These are phyloP conservation scores for Westerdykella sp. DNA, from an alignment of 2,329 filamentous ascomycete genomes.

Conservation along the genomic window DNA sequence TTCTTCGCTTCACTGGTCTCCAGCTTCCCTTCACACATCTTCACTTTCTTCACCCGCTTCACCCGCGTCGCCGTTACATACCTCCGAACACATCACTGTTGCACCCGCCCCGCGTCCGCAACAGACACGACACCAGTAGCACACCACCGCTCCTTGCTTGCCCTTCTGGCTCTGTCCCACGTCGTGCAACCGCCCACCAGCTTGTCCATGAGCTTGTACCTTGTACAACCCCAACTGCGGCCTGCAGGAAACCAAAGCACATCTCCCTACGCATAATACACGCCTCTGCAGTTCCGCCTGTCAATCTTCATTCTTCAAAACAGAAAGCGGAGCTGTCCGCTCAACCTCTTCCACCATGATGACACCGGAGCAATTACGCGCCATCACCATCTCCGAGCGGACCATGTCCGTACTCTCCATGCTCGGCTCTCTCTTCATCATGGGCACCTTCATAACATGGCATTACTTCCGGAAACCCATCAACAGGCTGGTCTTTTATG, in stretches of 20 bases:
- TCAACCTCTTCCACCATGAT: conserved; percentile 1
- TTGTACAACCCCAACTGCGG: too few relatives aligned
- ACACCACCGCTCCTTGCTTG: neutral
- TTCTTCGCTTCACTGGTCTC: too few relatives aligned
- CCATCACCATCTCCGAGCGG: conserved; percentile 60
- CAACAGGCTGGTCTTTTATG: conserved; percentile 78
- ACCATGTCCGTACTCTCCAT: conserved; percentile 65
- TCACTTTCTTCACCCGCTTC: too few relatives aligned
- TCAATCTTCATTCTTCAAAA: neutral
- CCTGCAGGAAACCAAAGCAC: too few relatives aligned
- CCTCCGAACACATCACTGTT: neutral
- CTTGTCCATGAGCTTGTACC: too few relatives aligned
- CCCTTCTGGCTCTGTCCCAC: conserved; percentile 3
- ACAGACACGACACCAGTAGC: too few relatives aligned
- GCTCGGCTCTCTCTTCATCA: conserved; percentile 63
- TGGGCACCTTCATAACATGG: conserved; percentile 63
- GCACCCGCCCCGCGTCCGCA: neutral
- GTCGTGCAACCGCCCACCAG: neutral
- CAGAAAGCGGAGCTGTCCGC: neutral
- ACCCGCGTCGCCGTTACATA: too few relatives aligned
- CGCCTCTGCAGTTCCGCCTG: neutral
- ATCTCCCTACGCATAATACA: too few relatives aligned
- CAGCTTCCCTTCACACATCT: too few relatives aligned
- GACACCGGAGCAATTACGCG: conserved; percentile 16
- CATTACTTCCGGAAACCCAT: conserved; percentile 76